These are phyloP conservation scores for Boletus sp. DNA, from an alignment of 768 basidiomycete species.

Conservation along the genomic window DNA sequence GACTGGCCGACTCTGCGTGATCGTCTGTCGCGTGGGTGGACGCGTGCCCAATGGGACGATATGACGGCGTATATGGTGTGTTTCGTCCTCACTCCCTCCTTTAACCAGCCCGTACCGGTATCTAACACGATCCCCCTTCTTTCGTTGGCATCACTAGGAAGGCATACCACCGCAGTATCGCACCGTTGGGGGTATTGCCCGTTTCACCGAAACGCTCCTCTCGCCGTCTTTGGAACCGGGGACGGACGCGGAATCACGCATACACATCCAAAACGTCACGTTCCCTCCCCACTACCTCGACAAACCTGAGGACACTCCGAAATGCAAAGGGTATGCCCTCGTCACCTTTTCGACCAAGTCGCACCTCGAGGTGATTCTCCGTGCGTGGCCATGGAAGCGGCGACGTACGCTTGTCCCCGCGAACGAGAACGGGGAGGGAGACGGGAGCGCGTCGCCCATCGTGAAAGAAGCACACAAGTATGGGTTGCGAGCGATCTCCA, in stretches of 20 bases:
- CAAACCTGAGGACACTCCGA: conserved; percentile 49
- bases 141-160: conserved; percentile 46
- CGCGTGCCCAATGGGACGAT: conserved; percentile 57
- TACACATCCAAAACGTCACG: conserved; percentile 49
- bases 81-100: not conserved
- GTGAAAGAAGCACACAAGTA: conserved; percentile 49
- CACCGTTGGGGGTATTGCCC: conserved; percentile 46
- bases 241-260: not conserved
- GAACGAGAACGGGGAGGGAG: not conserved
- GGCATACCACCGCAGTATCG: conserved; percentile 60
- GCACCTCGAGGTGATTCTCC: conserved; percentile 43
- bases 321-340: conserved; percentile 76
- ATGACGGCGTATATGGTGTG: conserved; percentile 66
- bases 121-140: not conserved
- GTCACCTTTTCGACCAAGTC: conserved; percentile 47
- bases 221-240: not conserved
- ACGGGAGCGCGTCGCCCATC: not conserved
- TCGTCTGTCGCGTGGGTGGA: conserved; percentile 25
- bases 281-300: conserved; percentile 68
- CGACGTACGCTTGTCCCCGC: not conserved
- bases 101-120: not conserved
- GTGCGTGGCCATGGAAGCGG: conserved; percentile 63
- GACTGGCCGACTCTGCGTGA: conserved; percentile 35
- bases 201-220: conserved; percentile 43
- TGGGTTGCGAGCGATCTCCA: conserved; percentile 59